A percentile compares a stretch with the other conserved stretches of the same genome.
Evolutionary conservation across 139 green algal species (phyloP).

Genomic region (Chlorella sp.): DNA sequence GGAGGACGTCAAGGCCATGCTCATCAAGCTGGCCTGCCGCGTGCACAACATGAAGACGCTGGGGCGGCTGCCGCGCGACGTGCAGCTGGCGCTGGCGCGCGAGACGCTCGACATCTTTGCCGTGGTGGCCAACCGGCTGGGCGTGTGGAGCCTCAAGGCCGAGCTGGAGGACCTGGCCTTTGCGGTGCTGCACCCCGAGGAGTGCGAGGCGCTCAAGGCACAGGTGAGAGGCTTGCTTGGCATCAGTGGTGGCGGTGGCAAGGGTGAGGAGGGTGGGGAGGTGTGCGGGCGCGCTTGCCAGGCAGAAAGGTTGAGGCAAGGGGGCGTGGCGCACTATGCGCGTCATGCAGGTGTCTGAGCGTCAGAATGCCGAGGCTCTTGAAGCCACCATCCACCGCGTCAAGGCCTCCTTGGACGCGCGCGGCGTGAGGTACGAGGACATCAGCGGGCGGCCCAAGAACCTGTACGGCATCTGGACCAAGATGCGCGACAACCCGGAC

Average conservation of each 20-base stretch:
- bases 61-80: slow-evolving; percentile 2
- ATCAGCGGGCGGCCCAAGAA: slow-evolving; percentile 87
- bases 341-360: slow-evolving; percentile 8
- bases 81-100: slow-evolving; percentile 25
- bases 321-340: too few species aligned
- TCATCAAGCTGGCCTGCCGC: slow-evolving; percentile 81
- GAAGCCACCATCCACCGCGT: slow-evolving; percentile 33
- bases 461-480: slow-evolving; percentile 81
- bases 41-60: slow-evolving; percentile 70
- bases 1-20: slow-evolving; percentile 49
- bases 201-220: slow-evolving; percentile 30
- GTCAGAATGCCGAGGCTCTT: slow-evolving; percentile 26
- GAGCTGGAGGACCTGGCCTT: slow-evolving; percentile 91
- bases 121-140: slow-evolving; percentile 84
- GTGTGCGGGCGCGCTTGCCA: too few species aligned
- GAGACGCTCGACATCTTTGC: slow-evolving; percentile 81
- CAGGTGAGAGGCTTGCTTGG: slow-evolving; percentile 3
- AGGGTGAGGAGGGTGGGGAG: too few species aligned
- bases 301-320: too few species aligned
- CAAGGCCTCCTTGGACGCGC: slow-evolving; percentile 22
- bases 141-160: slow-evolving; percentile 71
- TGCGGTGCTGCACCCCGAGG: slow-evolving; percentile 46
- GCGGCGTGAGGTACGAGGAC: slow-evolving; percentile 53
- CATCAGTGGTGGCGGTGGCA: too few species aligned
- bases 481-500: slow-evolving; percentile 70